Evolutionary conservation across 2,329 filamentous ascomycete genomes (phyloP).

Genomic region (Pestalotiopsis sp.): DNA sequence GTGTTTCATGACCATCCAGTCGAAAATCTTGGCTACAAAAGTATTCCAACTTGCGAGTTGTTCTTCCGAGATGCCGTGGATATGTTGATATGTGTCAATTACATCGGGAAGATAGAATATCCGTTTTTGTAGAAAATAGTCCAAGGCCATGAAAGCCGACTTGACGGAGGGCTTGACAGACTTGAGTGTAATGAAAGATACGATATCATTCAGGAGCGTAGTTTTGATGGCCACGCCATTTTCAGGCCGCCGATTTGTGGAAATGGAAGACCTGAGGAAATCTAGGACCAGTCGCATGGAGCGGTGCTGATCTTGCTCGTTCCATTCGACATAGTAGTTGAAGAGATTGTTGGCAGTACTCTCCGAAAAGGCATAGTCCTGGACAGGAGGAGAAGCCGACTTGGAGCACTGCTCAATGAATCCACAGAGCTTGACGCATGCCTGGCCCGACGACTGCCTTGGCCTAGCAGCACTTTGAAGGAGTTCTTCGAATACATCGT

Average conservation of each 20-base stretch:
- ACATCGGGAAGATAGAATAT: conserved; percentile 54
- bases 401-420: conserved; percentile 63
- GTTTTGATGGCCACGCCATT: conserved; percentile 42
- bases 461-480: conserved; percentile 54
- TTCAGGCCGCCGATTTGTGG: conserved; percentile 48
- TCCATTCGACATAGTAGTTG: conserved; percentile 68
- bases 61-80: conserved; percentile 27
- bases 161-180: conserved; percentile 68
- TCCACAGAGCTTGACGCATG: conserved; percentile 62
- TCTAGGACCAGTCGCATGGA: conserved; percentile 67
- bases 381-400: conserved; percentile 45
- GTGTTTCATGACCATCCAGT: conserved; percentile 60
- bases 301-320: conserved; percentile 65
- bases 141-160: conserved; percentile 68
- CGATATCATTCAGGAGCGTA: conserved; percentile 51
- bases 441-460: conserved; percentile 57
- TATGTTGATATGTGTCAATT: conserved; percentile 40
- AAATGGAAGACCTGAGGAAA: conserved; percentile 53
- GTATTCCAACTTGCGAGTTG: conserved; percentile 48
- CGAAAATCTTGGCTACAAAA: conserved; percentile 51
- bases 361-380: conserved; percentile 53
- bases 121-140: conserved; percentile 65
- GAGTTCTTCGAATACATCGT: conserved; percentile 49
- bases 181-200: conserved; percentile 62
- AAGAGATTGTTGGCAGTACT: conserved; percentile 54